Conservation (phyloP, 805 yeast genomes). For the Metschnikowia aberdeeniae region DNA sequence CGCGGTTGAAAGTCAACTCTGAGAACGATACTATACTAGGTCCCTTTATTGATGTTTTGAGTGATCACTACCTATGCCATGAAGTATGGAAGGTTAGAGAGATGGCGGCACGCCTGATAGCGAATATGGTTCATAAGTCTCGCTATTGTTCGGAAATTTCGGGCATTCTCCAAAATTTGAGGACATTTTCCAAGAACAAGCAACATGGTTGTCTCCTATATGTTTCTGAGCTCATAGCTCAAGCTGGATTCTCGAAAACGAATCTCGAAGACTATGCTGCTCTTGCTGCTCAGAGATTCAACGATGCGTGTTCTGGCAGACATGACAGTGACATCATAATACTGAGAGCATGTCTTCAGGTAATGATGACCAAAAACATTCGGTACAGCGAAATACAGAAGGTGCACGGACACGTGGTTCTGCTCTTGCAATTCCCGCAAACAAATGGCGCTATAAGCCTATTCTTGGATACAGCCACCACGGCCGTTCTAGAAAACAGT, state of each 20-base stretch:
- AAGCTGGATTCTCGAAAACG: constrained; percentile 6
- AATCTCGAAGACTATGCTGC: constrained; percentile 20
- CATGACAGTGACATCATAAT: constrained; percentile 1
- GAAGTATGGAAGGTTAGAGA: constrained; percentile 82
- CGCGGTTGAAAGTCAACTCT: constrained; percentile 61
- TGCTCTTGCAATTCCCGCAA: constrained; percentile 2
- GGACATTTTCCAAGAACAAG: constrained; percentile 1
- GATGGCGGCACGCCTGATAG: constrained; percentile 71
- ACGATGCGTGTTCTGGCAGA: constrained; percentile 34
- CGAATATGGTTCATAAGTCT: constrained; percentile 37
- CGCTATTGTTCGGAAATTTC: constrained; percentile 18
- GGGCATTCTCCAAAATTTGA: constrained; percentile 16
- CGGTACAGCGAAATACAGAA: background rate
- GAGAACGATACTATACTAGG: constrained; percentile 46
- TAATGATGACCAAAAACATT: background rate
- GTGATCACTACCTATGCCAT: constrained; percentile 40
- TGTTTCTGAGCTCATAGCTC: constrained; percentile 9
- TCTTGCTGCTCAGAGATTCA: constrained; percentile 17
- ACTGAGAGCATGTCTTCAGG: constrained; percentile 8
- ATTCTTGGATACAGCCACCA: constrained; percentile 33
- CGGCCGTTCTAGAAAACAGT: constrained; percentile 17
- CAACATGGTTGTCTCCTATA: constrained; percentile 12
- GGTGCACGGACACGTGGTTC: background rate
- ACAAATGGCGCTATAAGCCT: constrained; percentile 18
- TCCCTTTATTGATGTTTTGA: constrained; percentile 42